These are phyloP conservation scores for Alternaria sp. DNA, from an alignment of 2,329 filamentous ascomycete genomes.

Conservation along the genomic window DNA sequence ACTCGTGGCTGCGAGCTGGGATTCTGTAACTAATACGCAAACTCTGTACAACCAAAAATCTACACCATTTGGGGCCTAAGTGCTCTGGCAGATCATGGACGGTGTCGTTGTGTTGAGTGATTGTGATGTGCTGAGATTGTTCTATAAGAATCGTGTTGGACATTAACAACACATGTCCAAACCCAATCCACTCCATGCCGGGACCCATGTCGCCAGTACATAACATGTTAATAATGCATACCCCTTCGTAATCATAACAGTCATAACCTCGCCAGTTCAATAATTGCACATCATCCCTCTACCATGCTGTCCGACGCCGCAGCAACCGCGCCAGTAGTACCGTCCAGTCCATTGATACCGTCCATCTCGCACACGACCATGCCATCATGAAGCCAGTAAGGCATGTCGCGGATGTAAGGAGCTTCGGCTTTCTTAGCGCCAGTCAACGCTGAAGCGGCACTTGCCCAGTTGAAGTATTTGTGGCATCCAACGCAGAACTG, in stretches of 20 bases:
- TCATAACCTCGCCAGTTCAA: neutral
- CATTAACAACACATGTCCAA: neutral
- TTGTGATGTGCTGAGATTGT: neutral
- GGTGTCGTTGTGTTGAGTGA: neutral
- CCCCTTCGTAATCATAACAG: neutral
- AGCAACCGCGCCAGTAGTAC: neutral
- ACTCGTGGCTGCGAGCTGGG: neutral
- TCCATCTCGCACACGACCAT: neutral
- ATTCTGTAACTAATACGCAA: constrained; percentile 28
- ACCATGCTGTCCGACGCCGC: neutral
- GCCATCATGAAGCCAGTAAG: neutral
- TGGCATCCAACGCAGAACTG: constrained; percentile 26
- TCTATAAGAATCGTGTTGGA: neutral
- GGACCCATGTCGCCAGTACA: neutral
- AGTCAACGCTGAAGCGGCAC: constrained; percentile 27
- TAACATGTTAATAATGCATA: neutral
- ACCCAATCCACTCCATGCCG: neutral
- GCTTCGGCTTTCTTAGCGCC: constrained; percentile 23
- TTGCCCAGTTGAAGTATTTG: constrained; percentile 37
- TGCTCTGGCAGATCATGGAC: neutral
- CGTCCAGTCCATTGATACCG: neutral
- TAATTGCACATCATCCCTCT: neutral
- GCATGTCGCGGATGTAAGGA: neutral
- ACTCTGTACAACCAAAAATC: constrained; percentile 28
- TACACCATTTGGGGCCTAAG: constrained; percentile 27